phyloP scores from a whole-genome alignment of 2,329 filamentous ascomycete genomes.

The Periglandula ipomoeae region DNA sequence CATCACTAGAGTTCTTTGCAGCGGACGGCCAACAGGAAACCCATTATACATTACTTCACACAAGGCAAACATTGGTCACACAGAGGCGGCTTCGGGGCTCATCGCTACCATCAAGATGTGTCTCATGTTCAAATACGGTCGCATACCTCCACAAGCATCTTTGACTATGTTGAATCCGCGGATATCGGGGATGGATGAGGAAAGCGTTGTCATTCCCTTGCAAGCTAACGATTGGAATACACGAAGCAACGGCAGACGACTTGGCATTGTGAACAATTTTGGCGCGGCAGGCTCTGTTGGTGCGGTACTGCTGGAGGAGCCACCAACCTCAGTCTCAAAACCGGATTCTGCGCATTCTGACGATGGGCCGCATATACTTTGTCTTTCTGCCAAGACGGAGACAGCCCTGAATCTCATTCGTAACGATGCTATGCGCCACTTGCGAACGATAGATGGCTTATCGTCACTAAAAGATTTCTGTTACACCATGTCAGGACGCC shows the following conservation, averaged over 20 bases:
- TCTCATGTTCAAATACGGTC: constrained; percentile 47
- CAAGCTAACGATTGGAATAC: not conserved
- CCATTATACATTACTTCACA: constrained; percentile 25
- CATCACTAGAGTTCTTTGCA: constrained; percentile 51
- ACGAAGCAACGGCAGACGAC: constrained; percentile 26
- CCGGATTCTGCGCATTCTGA: too few relatives aligned
- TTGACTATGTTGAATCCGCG: constrained; percentile 55
- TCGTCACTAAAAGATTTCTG: too few relatives aligned
- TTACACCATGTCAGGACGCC: too few relatives aligned
- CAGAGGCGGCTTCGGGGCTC: constrained; percentile 43
- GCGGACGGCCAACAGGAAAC: not conserved
- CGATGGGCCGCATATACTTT: too few relatives aligned
- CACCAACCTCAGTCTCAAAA: too few relatives aligned
- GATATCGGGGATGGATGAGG: constrained; percentile 42
- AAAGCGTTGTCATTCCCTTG: constrained; percentile 48
- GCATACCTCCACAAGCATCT: constrained; percentile 54
- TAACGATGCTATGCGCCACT: too few relatives aligned
- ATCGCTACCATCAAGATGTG: constrained; percentile 50
- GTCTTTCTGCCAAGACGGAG: too few relatives aligned
- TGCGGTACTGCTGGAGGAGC: constrained; percentile 53
- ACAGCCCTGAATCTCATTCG: too few relatives aligned
- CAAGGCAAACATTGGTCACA: constrained; percentile 56
- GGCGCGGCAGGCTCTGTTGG: constrained; percentile 65
- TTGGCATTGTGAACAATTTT: constrained; percentile 58
- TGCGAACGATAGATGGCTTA: too few relatives aligned